Base-by-base conservation (phyloP, 352 stramenopile genomes). In the Pythium sp. region DNA sequence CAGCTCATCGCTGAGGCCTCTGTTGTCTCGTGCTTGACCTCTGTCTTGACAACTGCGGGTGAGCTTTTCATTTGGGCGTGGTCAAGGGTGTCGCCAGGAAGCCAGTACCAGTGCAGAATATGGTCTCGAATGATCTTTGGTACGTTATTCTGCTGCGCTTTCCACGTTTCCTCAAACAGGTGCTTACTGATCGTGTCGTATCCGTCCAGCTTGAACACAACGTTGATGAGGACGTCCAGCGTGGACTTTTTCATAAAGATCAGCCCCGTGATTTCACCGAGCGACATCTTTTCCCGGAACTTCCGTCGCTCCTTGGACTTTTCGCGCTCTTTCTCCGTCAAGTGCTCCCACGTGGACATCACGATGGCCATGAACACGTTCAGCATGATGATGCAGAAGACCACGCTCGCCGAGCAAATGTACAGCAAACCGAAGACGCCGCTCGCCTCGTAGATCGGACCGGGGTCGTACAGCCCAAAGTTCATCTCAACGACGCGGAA, bases 321-420 rank as follows among this genome's bases (percentile, higher is more conserved):
- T 11, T 84, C 80, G 22, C 62, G 60, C 67, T 90, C 83, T 58
- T 79, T 72, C 26, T 86, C 83, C 0, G 75, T 78, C 20, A 89
- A 72, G 0, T 76, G 66, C 22, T 92, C 81, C 83, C 83, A 91
- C n/a, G 78, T 91, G 28, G 74, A 86, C 81, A 90, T 90, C 53
- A 90, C 75, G 62, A 92, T 92, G 18, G 83, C 83, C 81, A 92
- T 89, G 65, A 92, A 92, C 5, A 92, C 75, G 53, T 92, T 92
- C 47, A 92, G 77, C 83, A 92, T 90, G 68, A 92, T 80, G 65
- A 92, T 88, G 64, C 81, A 90, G 62, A 91, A 92, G 8, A 92
- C 75, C 46, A 84, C 67, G 56, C 77, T 90, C 9, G 80, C 77
- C 12, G 83, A 87, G 65, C 84, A 87, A 47, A 90, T 87, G 71